Evolutionary conservation across 768 basidiomycete genomes (phyloP).

Genomic region (Leucocoprinus leucothites): DNA sequence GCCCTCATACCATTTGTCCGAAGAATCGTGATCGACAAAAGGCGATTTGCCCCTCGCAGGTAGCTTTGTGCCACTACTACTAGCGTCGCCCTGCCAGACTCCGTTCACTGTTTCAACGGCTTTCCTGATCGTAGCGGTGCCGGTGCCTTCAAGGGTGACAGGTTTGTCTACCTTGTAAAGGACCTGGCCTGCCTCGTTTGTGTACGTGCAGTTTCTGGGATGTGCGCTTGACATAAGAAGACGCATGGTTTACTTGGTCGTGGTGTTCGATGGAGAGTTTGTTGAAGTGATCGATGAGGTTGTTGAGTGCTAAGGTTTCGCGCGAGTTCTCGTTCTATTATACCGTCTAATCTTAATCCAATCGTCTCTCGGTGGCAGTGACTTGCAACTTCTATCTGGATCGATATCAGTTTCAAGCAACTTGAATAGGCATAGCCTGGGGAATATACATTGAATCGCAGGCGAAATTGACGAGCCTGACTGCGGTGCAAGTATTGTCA

Average conservation of each 20-base stretch:
- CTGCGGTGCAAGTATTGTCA: too few species aligned
- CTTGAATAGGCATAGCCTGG: too few species aligned
- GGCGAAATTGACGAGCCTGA: too few species aligned
- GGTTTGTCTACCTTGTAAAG: constrained; percentile 20
- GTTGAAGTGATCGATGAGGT: too few species aligned
- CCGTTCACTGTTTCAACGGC: constrained; percentile 6
- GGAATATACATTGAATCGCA: too few species aligned
- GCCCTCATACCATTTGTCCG: background rate
- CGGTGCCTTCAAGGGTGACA: background rate
- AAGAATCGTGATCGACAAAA: background rate
- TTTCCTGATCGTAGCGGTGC: constrained; percentile 15
- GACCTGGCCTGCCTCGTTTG: constrained; percentile 17
- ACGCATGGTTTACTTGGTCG: constrained; percentile 14
- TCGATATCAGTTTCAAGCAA: too few species aligned
- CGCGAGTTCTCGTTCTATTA: too few species aligned
- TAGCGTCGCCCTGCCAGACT: constrained; percentile 1
- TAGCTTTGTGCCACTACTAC: too few species aligned
- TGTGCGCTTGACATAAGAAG: constrained; percentile 20
- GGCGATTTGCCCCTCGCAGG: background rate
- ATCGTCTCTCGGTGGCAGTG: too few species aligned
- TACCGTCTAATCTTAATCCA: too few species aligned
- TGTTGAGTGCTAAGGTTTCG: too few species aligned
- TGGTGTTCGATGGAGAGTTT: background rate
- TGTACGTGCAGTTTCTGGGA: constrained; percentile 20
- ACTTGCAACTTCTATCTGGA: too few species aligned